Evolutionary conservation across 1,284 basidiomycete species (phyloP).

Genomic region (Boletus sp.): DNA sequence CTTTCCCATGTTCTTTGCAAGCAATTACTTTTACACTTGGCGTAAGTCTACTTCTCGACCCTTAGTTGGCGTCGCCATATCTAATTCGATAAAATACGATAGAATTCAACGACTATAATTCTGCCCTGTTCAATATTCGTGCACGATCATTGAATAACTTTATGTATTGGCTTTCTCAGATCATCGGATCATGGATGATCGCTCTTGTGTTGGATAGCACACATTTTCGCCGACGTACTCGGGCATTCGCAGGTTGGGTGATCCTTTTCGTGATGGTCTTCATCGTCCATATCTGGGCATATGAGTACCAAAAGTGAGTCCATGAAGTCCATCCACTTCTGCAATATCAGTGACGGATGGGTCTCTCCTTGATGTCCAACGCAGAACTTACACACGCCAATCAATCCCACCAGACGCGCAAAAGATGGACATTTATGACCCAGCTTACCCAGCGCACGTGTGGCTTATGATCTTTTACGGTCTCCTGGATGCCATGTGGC

Average conservation of each 20-base stretch:
- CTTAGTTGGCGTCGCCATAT: background rate
- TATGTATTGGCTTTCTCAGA: conserved; percentile 44
- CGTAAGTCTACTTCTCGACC: conserved; percentile 22
- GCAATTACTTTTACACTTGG: conserved; percentile 46
- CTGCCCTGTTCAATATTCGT: conserved; percentile 43
- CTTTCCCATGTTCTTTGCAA: conserved; percentile 43
- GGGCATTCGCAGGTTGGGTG: conserved; percentile 52
- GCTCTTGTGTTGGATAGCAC: conserved; percentile 47
- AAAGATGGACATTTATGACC: conserved; percentile 37
- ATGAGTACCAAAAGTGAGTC: conserved; percentile 53
- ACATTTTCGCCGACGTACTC: conserved; percentile 45
- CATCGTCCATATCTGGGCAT: conserved; percentile 53
- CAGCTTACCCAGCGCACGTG: conserved; percentile 37
- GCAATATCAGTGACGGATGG: background rate
- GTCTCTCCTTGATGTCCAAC: too few relatives aligned
- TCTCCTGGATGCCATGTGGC: conserved; percentile 47
- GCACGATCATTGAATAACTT: conserved; percentile 42
- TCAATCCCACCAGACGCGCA: conserved; percentile 7
- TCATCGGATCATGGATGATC: conserved; percentile 42
- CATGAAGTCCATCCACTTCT: background rate
- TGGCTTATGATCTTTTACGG: conserved; percentile 46
- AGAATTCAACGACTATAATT: conserved; percentile 45
- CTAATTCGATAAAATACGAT: background rate
- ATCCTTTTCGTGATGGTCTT: conserved; percentile 51
- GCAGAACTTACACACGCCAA: conserved; percentile 25